Evolutionary conservation across 495 filamentous ascomycete species (phyloP).

Genomic region (Penicillium longicatenatum): DNA sequence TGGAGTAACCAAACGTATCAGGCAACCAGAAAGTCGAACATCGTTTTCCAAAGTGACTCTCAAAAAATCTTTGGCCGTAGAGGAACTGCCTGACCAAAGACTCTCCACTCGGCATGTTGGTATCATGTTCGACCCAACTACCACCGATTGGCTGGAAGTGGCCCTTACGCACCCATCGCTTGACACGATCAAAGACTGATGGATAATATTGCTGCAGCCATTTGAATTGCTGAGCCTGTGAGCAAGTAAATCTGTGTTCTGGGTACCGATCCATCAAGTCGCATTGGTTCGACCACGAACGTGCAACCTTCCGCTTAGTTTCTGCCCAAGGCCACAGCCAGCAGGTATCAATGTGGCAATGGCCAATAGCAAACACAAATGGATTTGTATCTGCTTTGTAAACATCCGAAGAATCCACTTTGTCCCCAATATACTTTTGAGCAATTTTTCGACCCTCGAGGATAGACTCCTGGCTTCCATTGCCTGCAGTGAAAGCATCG

Average conservation of each 20-base stretch:
- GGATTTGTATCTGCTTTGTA: constrained; percentile 74
- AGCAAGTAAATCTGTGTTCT: constrained; percentile 88
- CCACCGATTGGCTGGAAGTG: constrained; percentile 94
- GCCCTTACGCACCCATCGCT: constrained; percentile 84
- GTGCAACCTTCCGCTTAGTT: constrained; percentile 93
- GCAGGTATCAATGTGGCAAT: constrained; percentile 97
- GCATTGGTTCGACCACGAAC: constrained; percentile 96
- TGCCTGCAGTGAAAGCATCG: constrained; percentile 79
- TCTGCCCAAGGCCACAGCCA: constrained; percentile 99
- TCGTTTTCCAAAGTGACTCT: constrained; percentile 88
- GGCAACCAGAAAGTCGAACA: constrained; percentile 95
- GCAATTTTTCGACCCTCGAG: constrained; percentile 79
- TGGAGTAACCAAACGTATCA: constrained; percentile 96
- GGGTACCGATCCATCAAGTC: constrained; percentile 92
- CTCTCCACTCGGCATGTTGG: constrained; percentile 94
- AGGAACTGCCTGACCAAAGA: constrained; percentile 94
- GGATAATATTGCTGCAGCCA: constrained; percentile 93
- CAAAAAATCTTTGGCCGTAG: constrained; percentile 91
- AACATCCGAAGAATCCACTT: constrained; percentile 80
- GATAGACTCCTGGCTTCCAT: constrained; percentile 73
- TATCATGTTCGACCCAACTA: constrained; percentile 99
- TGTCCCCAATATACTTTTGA: constrained; percentile 74
- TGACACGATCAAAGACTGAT: constrained; percentile 83
- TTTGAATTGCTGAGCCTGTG: constrained; percentile 96
- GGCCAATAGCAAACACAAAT: constrained; percentile 84